Evolutionary conservation across 2,329 filamentous ascomycete species (phyloP), one percentile per base, ranked within the genome.

Genomic region (Penicillium polonicum): DNA sequence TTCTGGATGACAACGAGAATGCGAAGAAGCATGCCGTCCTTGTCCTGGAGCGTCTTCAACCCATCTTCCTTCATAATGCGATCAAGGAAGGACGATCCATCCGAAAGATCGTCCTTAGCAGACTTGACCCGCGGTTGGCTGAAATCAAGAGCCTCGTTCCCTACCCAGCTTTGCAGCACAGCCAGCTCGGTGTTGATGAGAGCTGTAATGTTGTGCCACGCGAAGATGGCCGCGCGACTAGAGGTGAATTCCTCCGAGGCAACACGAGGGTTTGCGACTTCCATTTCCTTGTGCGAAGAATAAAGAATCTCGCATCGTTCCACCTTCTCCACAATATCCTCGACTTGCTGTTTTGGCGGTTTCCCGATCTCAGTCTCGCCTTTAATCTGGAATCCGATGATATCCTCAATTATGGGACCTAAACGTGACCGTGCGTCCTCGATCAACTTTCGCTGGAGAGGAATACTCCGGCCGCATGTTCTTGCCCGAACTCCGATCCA

Each of bases 151-250:
- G 96, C 92, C 38, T 92, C 87, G 70, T 99, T 99, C 54, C 94
- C 94, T 27, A 99, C 94, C 94, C 94, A 99, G 62, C 89, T 92
- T 74, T 94, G 92, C 62, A 99, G 76, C 62, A 97, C 92, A 15
- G 87, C 87, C 58, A 99, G 84, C 74, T 99, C 91, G 2, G 91
- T 96, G 73, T 95, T 96, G 81, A 99, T 97, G 70, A 96, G 86
- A 71, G 93, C 88, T 33, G 92, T 97, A 51, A 92, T 97, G 75
- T 97, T 99, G 80, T 96, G 89, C 94, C 94, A 99, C 3, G 93
- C 88, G 60, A 96, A 86, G 64, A 99, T 88, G 48, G 93, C 89
- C 71, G 96, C 90, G 69, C 89, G 94, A 29, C 91, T 91, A 60
- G 92, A 88, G 60, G 84, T 82, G 76, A 92, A 99, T 31, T 87